Conservation (phyloP, 2,329 filamentous ascomycete genomes). For the Verticillium alfalfae region DNA sequence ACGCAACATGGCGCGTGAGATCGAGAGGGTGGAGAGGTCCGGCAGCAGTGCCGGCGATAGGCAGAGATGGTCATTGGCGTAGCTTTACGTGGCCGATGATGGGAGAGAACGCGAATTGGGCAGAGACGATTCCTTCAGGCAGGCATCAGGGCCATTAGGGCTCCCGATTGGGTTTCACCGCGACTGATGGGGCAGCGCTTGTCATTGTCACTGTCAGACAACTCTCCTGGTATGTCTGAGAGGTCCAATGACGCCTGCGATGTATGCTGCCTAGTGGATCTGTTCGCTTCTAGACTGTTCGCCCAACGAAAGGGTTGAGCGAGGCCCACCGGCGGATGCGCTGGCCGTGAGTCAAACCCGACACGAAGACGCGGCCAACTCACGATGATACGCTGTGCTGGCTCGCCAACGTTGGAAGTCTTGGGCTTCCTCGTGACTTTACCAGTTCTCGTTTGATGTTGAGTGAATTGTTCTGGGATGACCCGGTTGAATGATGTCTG, state of each 20-base stretch:
- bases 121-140: conserved; percentile 1
- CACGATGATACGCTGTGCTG: not conserved
- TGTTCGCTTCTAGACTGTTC: not conserved
- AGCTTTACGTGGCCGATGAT: not conserved
- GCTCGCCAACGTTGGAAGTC: not conserved
- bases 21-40: not conserved
- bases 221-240: not conserved
- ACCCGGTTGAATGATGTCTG: too few relatives aligned
- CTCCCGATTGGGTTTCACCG: conserved; percentile 2
- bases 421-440: not conserved
- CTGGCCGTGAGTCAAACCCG: not conserved
- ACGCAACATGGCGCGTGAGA: not conserved
- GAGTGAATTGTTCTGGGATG: not conserved
- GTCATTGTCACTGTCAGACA: not conserved
- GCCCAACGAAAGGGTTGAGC: not conserved
- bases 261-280: not conserved
- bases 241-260: not conserved
- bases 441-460: not conserved
- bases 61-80: not conserved
- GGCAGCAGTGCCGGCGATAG: not conserved
- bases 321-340: not conserved
- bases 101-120: not conserved
- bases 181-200: not conserved
- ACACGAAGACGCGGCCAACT: not conserved
- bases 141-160: not conserved